phyloP scores from a whole-genome alignment of 2,329 filamentous ascomycete species.

The Sporothrix sp. region DNA sequence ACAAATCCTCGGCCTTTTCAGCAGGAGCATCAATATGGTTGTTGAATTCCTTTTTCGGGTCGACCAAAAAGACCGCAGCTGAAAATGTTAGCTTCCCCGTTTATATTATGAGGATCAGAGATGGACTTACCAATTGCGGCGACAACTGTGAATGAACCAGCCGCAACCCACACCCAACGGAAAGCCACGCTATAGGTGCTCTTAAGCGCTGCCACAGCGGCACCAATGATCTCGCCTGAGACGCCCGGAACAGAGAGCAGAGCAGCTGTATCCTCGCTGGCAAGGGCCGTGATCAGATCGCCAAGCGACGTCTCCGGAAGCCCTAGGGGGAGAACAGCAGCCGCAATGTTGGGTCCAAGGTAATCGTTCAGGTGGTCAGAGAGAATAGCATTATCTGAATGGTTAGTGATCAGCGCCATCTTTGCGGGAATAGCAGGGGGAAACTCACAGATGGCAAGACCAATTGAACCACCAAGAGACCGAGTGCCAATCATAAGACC shows the following conservation, averaged over 20 bases:
- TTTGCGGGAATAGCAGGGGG: no score
- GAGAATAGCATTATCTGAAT: constrained; percentile 23
- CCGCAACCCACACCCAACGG: constrained; percentile 11
- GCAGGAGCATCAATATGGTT: constrained; percentile 29
- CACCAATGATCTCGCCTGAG: constrained; percentile 4
- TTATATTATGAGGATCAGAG: background rate
- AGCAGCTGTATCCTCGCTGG: background rate
- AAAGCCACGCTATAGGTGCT: constrained; percentile 9
- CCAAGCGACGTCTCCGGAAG: constrained; percentile 5
- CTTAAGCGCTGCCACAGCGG: constrained; percentile 5
- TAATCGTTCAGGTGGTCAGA: background rate
- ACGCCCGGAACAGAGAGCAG: background rate
- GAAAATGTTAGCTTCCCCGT: background rate
- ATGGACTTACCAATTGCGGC: constrained; percentile 5
- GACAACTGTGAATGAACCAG: constrained; percentile 9
- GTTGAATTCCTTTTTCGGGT: constrained; percentile 29
- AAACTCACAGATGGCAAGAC: constrained; percentile 31
- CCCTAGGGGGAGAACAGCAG: constrained; percentile 9
- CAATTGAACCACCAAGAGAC: constrained; percentile 38
- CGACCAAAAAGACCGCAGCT: constrained; percentile 23
- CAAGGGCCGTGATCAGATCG: constrained; percentile 1
- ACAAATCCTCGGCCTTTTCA: constrained; percentile 20
- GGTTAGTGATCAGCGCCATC: no score
- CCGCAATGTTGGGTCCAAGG: constrained; percentile 7
- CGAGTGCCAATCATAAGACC: constrained; percentile 29